phyloP scores from a whole-genome alignment of 148 eudicot genomes.

The Selenicereus undatus region DNA sequence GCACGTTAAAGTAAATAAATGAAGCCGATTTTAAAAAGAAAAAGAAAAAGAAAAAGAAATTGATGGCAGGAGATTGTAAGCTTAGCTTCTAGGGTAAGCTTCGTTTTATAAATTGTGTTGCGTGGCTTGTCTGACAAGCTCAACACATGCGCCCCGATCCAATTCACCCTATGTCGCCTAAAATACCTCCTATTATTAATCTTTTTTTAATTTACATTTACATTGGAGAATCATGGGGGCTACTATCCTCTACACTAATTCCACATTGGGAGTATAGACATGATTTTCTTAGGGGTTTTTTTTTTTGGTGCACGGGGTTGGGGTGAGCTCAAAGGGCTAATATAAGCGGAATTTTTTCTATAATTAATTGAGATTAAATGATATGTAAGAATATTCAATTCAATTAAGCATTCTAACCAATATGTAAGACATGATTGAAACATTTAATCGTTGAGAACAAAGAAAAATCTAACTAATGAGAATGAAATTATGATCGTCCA shows the following conservation, averaged over 20 bases:
- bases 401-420: too few relatives aligned
- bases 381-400: too few relatives aligned
- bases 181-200: neutral
- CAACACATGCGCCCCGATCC: slow-evolving; percentile 17
- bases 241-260: neutral
- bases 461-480: too few relatives aligned
- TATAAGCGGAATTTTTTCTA: too few relatives aligned
- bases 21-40: neutral
- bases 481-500: too few relatives aligned
- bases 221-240: neutral
- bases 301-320: too few relatives aligned
- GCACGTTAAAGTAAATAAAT: slow-evolving; percentile 35
- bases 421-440: too few relatives aligned
- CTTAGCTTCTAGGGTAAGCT: slow-evolving; percentile 36
- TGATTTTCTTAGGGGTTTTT: too few relatives aligned
- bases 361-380: too few relatives aligned
- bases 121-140: slow-evolving; percentile 45
- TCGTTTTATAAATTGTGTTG: slow-evolving; percentile 19
- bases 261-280: neutral
- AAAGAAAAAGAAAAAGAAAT: neutral
- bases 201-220: neutral
- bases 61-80: neutral
- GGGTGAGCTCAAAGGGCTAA: too few relatives aligned
- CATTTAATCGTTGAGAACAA: too few relatives aligned
- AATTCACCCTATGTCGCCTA: slow-evolving; percentile 25